phyloP scores from a whole-genome alignment of 768 basidiomycete genomes.

The Sporobolomyces roseus region DNA sequence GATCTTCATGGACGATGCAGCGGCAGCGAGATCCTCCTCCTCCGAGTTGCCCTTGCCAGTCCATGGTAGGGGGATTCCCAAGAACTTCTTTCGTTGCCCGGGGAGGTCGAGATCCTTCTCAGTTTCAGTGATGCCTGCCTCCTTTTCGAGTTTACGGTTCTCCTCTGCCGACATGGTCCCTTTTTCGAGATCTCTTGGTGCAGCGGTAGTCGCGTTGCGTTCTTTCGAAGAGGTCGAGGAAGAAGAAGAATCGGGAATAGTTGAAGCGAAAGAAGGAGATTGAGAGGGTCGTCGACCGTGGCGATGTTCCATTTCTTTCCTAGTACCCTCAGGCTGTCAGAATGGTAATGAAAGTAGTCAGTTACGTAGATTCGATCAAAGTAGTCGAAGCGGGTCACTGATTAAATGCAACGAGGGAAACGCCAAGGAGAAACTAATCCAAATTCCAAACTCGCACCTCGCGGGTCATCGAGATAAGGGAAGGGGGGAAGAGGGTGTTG shows the following conservation, averaged over 20 bases:
- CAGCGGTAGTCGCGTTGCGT: background rate
- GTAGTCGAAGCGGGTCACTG: too few relatives aligned
- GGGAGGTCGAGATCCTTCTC: conserved; percentile 16
- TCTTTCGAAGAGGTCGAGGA: conserved; percentile 1
- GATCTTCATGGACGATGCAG: conserved; percentile 6
- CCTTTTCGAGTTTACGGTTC: background rate
- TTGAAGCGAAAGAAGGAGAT: conserved; percentile 38
- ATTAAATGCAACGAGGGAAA: too few relatives aligned
- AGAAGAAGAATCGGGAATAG: conserved; percentile 27
- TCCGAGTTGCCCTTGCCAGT: background rate
- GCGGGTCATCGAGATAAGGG: too few relatives aligned
- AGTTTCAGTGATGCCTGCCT: conserved; percentile 18
- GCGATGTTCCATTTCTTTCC: background rate
- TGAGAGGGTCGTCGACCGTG: conserved; percentile 26
- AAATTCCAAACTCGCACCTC: background rate
- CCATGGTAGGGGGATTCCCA: conserved; percentile 18
- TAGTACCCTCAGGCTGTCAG: conserved; percentile 32
- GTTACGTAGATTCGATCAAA: too few relatives aligned
- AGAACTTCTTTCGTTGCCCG: conserved; percentile 13
- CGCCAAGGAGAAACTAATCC: background rate
- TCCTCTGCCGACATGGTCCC: background rate
- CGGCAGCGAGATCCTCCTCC: background rate
- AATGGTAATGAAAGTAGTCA: too few relatives aligned
- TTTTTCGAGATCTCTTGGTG: conserved; percentile 6
- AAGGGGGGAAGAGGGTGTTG: background rate